Base-by-base conservation (phyloP, 768 basidiomycete species). In the Daedaleopsis nitida region DNA sequence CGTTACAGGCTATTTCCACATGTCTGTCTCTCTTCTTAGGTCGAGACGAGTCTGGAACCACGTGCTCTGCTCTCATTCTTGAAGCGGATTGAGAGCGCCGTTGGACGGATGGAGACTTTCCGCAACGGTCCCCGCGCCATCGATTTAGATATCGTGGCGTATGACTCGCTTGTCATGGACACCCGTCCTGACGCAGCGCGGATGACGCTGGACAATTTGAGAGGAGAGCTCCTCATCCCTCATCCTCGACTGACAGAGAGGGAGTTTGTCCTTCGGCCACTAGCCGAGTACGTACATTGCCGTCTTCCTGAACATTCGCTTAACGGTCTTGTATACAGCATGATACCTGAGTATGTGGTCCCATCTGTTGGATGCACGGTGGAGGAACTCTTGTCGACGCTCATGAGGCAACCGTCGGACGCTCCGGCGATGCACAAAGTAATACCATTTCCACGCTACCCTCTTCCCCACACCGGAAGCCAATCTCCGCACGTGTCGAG, bases 221-320 rank as follows among this genome's bases (percentile, higher is more conserved):
- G 79, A 24, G 84, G 85, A 5, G 83, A 96, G 66, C 78, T 99
- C 23, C 82, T 92, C 16, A 77, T 97, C 10, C 97, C 97, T 1
- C 97, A 99, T 77, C 86, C 86, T 5, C 79, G 88, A 35, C 70
- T 97, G 16, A 73, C 75, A 2, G 97, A 98, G 74, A 77, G 97
- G 32, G 96, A 98, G 70, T 99, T 98, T 65, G 96, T 98, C 2
- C 75, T 99, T 24, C 76, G 93, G 10, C 96, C 97, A 12, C 69
- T 98, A 45, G 83, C 81, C 38, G 96, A 99, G 96, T 99, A 65
- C 64, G 89, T 79, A 39, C n/a, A 43, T 34, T 60, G 12, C 11
- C 37, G 24, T 57, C 24, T 11, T 17, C 16, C 13, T 24, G 17
- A 11, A 3, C 14, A 5, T 21, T 27, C 10, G 16, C n/a, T 39